Evolutionary conservation across 108 stramenopile genomes (phyloP), one percentile per base, ranked within the genome.

Genomic region (Cyclotella kingstonii): DNA sequence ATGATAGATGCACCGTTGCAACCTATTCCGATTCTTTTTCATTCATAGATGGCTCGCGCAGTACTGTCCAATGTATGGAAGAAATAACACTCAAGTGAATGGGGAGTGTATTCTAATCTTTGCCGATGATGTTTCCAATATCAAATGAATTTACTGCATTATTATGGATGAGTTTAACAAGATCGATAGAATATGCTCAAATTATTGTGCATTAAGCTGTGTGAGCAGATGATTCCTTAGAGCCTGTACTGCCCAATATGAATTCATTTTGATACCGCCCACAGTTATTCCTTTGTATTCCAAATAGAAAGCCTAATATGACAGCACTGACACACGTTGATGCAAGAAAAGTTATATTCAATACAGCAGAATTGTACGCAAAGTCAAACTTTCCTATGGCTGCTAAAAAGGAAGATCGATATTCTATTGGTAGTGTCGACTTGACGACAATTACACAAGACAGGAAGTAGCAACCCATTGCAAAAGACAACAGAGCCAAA

Each of bases 391-490:
- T 79, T 3, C 81, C 84, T 38, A 90, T 27, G 15, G 86, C 86
- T 17, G 43, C 29, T 5, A 78, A 73, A 68, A 90, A 87, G 2
- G 71, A 74, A 1, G 62, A 53, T 18, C 82, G 68, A 52, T 81
- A 90, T 29, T 73, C 57, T 22, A 60, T 33, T 8, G 89, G 89
- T 4, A 90, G 44, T 60, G 70, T 82, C 73, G 73, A 75, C 53
- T 91, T 91, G 30, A 84, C 73, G 56, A 84, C 57, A 17, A 87
- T 83, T 19, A 86, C 73, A 50, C 86, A 87, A 0, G 89, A 71
- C 23, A 87, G 40, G 57, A 81, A 85, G 60, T 91, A 91, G 60
- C 84, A 87, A 3, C 82, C 84, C 55, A 78, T 76, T 9, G 80
- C 51, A 7, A 62, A 63, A 4, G 73, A 63, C 6, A 52, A 36